Evolutionary conservation across 2,329 filamentous ascomycete genomes (phyloP).

Genomic region (Ophiocordyceps camponoti-rufipedis): DNA sequence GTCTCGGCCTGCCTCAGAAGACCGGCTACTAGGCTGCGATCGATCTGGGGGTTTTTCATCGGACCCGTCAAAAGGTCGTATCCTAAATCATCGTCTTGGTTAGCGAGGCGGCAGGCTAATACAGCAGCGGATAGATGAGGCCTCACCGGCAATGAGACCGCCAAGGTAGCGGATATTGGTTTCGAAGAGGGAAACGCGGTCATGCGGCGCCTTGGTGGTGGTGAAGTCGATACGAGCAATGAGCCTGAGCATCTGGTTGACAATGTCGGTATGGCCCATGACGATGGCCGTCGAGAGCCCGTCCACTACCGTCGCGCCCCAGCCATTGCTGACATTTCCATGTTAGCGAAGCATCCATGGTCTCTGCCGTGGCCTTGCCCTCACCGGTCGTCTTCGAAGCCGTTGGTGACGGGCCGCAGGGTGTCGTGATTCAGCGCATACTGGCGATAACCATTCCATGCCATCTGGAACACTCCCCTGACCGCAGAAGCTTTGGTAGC

Average conservation of each 20-base stretch:
- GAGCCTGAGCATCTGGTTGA: slow-evolving; percentile 52
- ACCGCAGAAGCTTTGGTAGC: slow-evolving; percentile 36
- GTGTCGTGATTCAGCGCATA: slow-evolving; percentile 68
- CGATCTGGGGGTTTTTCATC: slow-evolving; percentile 27
- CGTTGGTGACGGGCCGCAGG: slow-evolving; percentile 48
- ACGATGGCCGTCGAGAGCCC: slow-evolving; percentile 63
- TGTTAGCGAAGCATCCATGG: neutral
- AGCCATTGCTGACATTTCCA: slow-evolving; percentile 43
- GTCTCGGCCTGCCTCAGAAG: slow-evolving; percentile 49
- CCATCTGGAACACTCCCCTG: slow-evolving; percentile 48
- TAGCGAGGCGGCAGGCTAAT: neutral
- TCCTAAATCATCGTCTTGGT: slow-evolving; percentile 15
- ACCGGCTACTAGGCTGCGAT: slow-evolving; percentile 28
- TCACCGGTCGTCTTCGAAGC: slow-evolving; percentile 51
- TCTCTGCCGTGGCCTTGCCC: slow-evolving; percentile 2
- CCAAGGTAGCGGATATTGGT: slow-evolving; percentile 62
- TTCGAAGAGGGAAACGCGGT: slow-evolving; percentile 62
- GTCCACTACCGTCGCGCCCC: slow-evolving; percentile 72
- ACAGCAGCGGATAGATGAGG: too few relatives aligned
- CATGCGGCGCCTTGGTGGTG: slow-evolving; percentile 23
- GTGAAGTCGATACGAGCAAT: slow-evolving; percentile 56
- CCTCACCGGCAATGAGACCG: slow-evolving; percentile 52
- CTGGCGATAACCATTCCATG: slow-evolving; percentile 56
- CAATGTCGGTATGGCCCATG: slow-evolving; percentile 50
- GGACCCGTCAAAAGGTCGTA: slow-evolving; percentile 59